Evolutionary conservation across 805 yeast genomes (phyloP), one percentile per base, ranked within the genome.

Genomic region (Starmerella asiatica): DNA sequence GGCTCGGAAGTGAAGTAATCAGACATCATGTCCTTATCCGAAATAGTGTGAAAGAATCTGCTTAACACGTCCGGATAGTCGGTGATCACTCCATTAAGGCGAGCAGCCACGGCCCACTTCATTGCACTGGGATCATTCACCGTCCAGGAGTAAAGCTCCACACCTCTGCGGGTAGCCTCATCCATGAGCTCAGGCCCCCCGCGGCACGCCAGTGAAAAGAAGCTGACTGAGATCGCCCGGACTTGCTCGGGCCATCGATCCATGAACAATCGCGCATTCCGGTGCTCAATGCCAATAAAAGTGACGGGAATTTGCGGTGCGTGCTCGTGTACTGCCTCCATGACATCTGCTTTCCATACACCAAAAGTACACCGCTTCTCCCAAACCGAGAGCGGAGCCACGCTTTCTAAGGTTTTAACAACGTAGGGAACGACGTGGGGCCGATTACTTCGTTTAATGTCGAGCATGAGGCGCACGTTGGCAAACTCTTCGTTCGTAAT

Each of bases 161-260:
- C 58, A 28, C 58, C 56, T 17, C 58, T 47, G 12, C 50, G 46
- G 20, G 52, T 44, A 15, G 67, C 52, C 7, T 54, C 46, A 1
- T 57, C 59, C n/a, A 64, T 49, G 37, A 60, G 46, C 42, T 43
- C 42, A 44, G 53, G 46, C 54, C 71, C 53, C 44, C 64, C 47
- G 39, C 49, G 3, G 60, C 64, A 73, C 69, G 64, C 54, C 71
- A 67, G 52, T 67, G 63, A 52, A 23, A 51, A 41, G 21, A 50
- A 52, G 29, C 45, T 66, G 52, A 63, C 59, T 37, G 84, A 76
- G 31, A 77, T 69, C 24, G 76, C 80, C 21, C 65, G 63, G 38
- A 76, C 64, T 56, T 71, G 74, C 50, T 64, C 65, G 49, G 71
- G 71, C 49, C 49, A 46, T 12, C 15, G 32, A 16, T 54, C 47